Evolutionary conservation across 2,329 filamentous ascomycete species (phyloP).

Genomic region (Elsinoe perseae): DNA sequence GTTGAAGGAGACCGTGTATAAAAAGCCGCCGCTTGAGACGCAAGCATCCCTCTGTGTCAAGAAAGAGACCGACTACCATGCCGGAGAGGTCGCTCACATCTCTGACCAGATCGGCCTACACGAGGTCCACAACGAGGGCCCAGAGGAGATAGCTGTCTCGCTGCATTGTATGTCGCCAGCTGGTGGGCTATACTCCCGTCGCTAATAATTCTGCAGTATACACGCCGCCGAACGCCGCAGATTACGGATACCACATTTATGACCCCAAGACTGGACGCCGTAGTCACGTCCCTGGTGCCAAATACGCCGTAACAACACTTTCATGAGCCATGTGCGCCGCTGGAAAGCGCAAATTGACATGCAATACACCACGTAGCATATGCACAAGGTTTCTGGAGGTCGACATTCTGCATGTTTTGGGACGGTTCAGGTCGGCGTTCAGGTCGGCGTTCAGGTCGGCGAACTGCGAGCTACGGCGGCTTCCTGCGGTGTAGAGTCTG

Average conservation of each 20-base stretch:
- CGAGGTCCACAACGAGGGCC: slow-evolving; percentile 66
- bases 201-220: slow-evolving; percentile 48
- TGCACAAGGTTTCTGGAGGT: background rate
- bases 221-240: slow-evolving; percentile 81
- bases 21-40: slow-evolving; percentile 36
- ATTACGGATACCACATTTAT: slow-evolving; percentile 73
- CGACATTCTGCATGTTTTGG: background rate
- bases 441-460: background rate
- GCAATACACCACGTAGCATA: background rate
- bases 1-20: slow-evolving; percentile 74
- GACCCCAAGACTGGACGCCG: slow-evolving; percentile 66
- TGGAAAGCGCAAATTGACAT: background rate
- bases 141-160: slow-evolving; percentile 68
- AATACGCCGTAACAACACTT: slow-evolving; percentile 40
- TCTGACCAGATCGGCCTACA: slow-evolving; percentile 81
- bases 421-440: background rate
- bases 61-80: slow-evolving; percentile 58
- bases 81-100: slow-evolving; percentile 82
- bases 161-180: slow-evolving; percentile 55
- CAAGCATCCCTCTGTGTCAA: slow-evolving; percentile 38
- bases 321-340: background rate
- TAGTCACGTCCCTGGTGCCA: slow-evolving; percentile 50
- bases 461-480: background rate
- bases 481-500: background rate
- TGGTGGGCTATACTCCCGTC: background rate